Evolutionary conservation across 768 basidiomycete genomes (phyloP).

Genomic region (Butyriboletus loyo): DNA sequence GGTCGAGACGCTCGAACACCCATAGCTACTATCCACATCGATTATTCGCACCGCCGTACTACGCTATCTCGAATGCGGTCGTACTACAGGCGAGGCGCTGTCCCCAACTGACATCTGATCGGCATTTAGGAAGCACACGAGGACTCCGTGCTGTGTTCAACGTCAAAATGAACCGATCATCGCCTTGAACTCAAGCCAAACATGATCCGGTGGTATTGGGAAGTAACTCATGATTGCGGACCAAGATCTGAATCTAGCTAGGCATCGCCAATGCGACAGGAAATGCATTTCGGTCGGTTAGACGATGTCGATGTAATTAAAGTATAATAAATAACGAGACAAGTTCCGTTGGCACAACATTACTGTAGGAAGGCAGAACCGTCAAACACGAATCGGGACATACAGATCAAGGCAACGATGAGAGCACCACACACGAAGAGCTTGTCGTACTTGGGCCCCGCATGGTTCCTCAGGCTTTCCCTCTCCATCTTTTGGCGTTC

Average conservation of each 20-base stretch:
- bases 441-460: conserved; percentile 3
- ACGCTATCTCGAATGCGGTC: background rate
- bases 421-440: conserved; percentile 14
- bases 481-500: conserved; percentile 2
- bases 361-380: background rate
- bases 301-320: background rate
- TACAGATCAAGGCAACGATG: conserved; percentile 10
- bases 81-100: background rate
- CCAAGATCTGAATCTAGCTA: background rate
- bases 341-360: background rate
- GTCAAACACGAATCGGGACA: conserved; percentile 14
- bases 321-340: conserved; percentile 2
- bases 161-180: background rate
- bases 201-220: background rate
- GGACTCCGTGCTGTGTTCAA: background rate
- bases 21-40: background rate
- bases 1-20: background rate
- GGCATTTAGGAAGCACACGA: conserved; percentile 2
- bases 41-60: background rate
- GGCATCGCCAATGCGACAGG: background rate
- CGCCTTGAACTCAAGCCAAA: background rate
- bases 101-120: background rate
- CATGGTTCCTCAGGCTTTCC: background rate
- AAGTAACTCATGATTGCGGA: background rate
- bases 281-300: background rate